Percentiles rank a stretch among this genome's conserved stretches.
Evolutionary conservation across 768 basidiomycete genomes (phyloP).

Genomic region (Suillus brevipes): DNA sequence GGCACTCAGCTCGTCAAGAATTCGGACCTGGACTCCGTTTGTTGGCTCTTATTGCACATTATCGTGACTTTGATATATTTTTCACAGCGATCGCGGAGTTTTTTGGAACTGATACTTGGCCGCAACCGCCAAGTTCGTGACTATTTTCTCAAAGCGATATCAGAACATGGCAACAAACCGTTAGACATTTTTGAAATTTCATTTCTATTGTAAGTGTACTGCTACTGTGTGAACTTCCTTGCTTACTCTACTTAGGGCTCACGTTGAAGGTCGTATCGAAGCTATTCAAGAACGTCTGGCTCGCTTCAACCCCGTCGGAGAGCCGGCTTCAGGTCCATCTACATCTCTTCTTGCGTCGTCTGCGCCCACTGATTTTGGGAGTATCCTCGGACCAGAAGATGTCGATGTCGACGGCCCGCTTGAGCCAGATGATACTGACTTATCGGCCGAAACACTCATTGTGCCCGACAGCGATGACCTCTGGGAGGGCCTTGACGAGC

Average conservation of each 20-base stretch:
- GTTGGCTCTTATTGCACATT: background rate
- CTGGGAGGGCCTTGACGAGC: slow-evolving; percentile 48
- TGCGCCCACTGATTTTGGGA: background rate
- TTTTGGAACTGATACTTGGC: background rate
- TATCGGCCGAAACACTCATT: slow-evolving; percentile 19
- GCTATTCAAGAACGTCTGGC: slow-evolving; percentile 39
- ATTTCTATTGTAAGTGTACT: background rate
- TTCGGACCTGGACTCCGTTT: background rate
- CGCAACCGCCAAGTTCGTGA: slow-evolving; percentile 2
- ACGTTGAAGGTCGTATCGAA: slow-evolving; percentile 38
- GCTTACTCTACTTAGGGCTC: slow-evolving; percentile 32
- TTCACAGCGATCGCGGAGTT: slow-evolving; percentile 3
- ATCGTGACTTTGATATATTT: background rate
- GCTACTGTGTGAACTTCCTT: slow-evolving; percentile 15
- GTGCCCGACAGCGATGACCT: slow-evolving; percentile 46
- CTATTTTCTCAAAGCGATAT: background rate
- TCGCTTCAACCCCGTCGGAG: slow-evolving; percentile 7
- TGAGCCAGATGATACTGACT: slow-evolving; percentile 24
- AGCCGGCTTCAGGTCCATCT: slow-evolving; percentile 3
- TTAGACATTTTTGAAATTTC: slow-evolving; percentile 1
- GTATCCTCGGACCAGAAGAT: slow-evolving; percentile 3
- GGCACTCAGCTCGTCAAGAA: slow-evolving; percentile 2
- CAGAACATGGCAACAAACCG: background rate
- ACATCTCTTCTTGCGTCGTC: background rate
- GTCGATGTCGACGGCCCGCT: slow-evolving; percentile 11